These are phyloP conservation scores for Aureoboletus auriporus DNA, from an alignment of 768 basidiomycete genomes.

Conservation along the genomic window DNA sequence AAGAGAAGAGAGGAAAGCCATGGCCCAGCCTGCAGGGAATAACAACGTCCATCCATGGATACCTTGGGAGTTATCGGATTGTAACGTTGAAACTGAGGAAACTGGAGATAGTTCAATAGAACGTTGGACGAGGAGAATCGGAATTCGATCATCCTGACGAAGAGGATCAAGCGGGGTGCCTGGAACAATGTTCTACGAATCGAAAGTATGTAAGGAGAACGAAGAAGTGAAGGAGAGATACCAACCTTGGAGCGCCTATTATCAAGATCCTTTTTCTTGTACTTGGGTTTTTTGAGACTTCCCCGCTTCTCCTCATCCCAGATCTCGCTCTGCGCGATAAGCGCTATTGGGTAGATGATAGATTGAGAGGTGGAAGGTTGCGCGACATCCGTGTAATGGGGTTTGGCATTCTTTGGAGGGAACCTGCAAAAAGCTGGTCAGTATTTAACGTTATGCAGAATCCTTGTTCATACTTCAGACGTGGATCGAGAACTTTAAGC, in stretches of 20 bases:
- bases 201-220: background rate
- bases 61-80: conserved; percentile 32
- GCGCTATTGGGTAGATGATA: conserved; percentile 46
- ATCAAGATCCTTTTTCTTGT: conserved; percentile 83
- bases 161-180: conserved; percentile 66
- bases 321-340: conserved; percentile 62
- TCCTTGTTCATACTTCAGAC: conserved; percentile 59
- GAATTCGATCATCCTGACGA: conserved; percentile 78
- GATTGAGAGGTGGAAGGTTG: conserved; percentile 25
- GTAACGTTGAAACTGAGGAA: conserved; percentile 11
- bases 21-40: conserved; percentile 85
- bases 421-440: conserved; percentile 46
- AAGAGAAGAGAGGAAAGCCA: conserved; percentile 84
- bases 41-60: conserved; percentile 88
- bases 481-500: conserved; percentile 79
- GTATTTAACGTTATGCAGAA: background rate
- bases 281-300: conserved; percentile 56
- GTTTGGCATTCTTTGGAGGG: conserved; percentile 73
- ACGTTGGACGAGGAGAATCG: conserved; percentile 78
- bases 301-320: conserved; percentile 65
- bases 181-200: conserved; percentile 64
- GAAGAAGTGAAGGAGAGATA: background rate
- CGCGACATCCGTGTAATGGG: conserved; percentile 24
- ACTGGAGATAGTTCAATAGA: conserved; percentile 47
- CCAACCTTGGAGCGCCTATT: conserved; percentile 69